Base-by-base conservation (phyloP, 2,329 filamentous ascomycete genomes). In the Lachnellula arida region DNA sequence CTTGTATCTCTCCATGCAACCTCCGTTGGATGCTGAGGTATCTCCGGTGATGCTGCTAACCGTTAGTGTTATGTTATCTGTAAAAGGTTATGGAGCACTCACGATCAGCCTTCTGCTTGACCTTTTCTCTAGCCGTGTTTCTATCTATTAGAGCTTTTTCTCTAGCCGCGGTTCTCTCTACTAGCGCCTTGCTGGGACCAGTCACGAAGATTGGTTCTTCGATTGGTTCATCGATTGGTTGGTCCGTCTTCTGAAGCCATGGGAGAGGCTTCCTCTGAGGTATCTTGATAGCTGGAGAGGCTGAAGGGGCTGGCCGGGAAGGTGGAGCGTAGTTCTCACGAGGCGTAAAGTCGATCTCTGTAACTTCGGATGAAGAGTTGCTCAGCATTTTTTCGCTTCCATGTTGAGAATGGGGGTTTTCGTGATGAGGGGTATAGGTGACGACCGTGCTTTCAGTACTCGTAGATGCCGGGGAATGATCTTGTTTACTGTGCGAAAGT, bases 191-290 rank as follows among this genome's bases (percentile, higher is more conserved):
- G 22, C 54, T 53, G 5, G 37, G 17, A 46, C 40, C 42, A n/a
- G 37, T 28, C 12, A 42, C 34, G 43, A 46, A 53, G 8, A 53
- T 53, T 37, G 59, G 19, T 8, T 49, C 7, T 46, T 56, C 54
- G 19, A 55, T 51, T 47, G 56, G 56, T 11, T 51, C n/a, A n/a
- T n/a, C n/a, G n/a, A n/a, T n/a, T n/a, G n/a, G n/a, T n/a, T n/a
- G 17, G 32, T 59, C 57, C 7, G 48, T 44, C 48, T 62, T 67
- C 17, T 62, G 60, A 39, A 69, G 58, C 67, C 67, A 68, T 28
- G 62, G 67, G 44, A 67, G 56, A 23, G 63, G 57, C 32, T 60
- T 61, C 47, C 56, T 68, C 1, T 51, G 50, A 6, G 56, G n/a
- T 11, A 58, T 23, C 40, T 32, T 56, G 19, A 42, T 37, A 25